phyloP scores from a whole-genome alignment of 2,329 filamentous ascomycete genomes.

The Arthrinium phaeospermum region DNA sequence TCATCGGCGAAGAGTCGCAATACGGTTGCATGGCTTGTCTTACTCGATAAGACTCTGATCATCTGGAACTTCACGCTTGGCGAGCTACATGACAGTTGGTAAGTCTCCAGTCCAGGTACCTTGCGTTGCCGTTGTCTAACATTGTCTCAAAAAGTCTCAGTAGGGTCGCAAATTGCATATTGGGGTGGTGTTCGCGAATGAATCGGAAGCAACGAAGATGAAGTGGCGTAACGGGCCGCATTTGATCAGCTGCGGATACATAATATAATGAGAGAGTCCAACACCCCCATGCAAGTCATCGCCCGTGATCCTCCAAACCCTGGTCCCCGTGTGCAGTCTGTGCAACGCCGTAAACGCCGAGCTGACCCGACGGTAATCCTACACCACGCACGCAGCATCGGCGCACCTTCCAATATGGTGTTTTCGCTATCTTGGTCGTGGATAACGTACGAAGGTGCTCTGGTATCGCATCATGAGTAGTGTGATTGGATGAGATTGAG shows the following conservation, averaged over 20 bases:
- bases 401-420: not conserved
- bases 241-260: not conserved
- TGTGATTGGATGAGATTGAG: constrained; percentile 5
- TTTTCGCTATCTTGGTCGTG: not conserved
- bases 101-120: not conserved
- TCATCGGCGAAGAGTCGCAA: constrained; percentile 96
- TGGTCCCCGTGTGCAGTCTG: not conserved
- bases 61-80: constrained; percentile 93
- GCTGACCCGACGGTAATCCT: not conserved
- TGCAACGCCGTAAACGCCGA: not conserved
- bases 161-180: not conserved
- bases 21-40: constrained; percentile 53
- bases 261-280: not conserved
- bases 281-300: not conserved
- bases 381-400: not conserved
- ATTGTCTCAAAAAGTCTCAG: not conserved
- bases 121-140: not conserved
- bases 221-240: not conserved
- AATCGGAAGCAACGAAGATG: not conserved
- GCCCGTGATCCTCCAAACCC: not conserved
- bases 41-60: constrained; percentile 76
- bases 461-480: constrained; percentile 1
- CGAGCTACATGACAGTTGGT: not conserved
- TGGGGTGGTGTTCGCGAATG: not conserved
- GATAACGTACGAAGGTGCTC: not conserved